A percentile compares a stretch with the other conserved stretches of the same genome.
These are phyloP conservation scores for Microcyclosporella mali DNA, from an alignment of 2,329 filamentous ascomycete genomes.

Conservation along the genomic window DNA sequence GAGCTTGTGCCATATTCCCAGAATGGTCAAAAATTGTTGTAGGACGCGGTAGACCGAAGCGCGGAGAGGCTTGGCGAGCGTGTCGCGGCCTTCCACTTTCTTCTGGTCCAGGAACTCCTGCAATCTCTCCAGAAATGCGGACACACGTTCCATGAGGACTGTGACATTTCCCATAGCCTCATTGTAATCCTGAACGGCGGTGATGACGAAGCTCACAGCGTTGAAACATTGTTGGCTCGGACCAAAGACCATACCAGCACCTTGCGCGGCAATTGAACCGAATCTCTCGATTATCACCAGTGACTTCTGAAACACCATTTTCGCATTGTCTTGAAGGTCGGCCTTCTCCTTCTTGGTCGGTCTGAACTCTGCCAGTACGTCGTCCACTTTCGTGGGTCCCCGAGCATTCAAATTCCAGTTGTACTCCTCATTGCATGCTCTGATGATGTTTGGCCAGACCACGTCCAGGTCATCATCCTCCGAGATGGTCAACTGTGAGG, in stretches of 20 bases:
- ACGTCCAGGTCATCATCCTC: slow-evolving; percentile 4
- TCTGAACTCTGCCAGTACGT: slow-evolving; percentile 5
- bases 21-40: slow-evolving; percentile 6
- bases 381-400: slow-evolving; percentile 1
- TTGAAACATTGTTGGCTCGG: slow-evolving; percentile 9
- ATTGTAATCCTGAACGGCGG: slow-evolving; percentile 9
- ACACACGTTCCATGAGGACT: slow-evolving; percentile 4
- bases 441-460: slow-evolving; percentile 5
- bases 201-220: slow-evolving; percentile 10
- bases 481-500: background rate
- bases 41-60: slow-evolving; percentile 4
- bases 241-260: slow-evolving; percentile 6
- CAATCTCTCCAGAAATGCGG: slow-evolving; percentile 8
- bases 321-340: slow-evolving; percentile 3
- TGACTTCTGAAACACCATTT: slow-evolving; percentile 4
- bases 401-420: slow-evolving; percentile 2
- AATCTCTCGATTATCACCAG: slow-evolving; percentile 4
- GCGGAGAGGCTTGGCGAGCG: slow-evolving; percentile 5
- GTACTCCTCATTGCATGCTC: slow-evolving; percentile 1
- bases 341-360: slow-evolving; percentile 1
- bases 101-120: slow-evolving; percentile 3
- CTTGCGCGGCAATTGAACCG: slow-evolving; percentile 3
- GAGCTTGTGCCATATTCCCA: slow-evolving; percentile 4
- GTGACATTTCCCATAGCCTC: slow-evolving; percentile 9
- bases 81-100: background rate